phyloP scores from a whole-genome alignment of 495 filamentous ascomycete species.

The Lasiosphaeriaceae sp. region DNA sequence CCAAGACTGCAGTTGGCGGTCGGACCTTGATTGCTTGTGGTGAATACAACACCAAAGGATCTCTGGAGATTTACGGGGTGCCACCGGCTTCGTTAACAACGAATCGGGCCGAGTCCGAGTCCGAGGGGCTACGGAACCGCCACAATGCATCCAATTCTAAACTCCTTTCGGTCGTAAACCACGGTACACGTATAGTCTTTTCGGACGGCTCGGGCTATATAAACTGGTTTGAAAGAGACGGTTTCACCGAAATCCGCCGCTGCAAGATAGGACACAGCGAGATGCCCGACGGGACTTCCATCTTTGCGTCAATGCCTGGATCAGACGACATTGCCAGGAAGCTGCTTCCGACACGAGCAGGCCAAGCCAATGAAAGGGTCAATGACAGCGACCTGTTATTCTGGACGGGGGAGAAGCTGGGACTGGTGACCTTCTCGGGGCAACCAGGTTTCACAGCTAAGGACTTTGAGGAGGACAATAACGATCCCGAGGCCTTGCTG shows the following conservation, averaged over 20 bases:
- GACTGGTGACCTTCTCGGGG: slow-evolving; percentile 61
- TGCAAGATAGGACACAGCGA: slow-evolving; percentile 63
- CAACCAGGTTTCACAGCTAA: slow-evolving; percentile 41
- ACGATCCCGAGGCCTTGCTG: slow-evolving; percentile 35
- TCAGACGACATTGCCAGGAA: slow-evolving; percentile 67
- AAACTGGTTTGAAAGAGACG: slow-evolving; percentile 91
- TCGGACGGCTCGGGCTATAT: slow-evolving; percentile 80
- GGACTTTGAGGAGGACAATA: slow-evolving; percentile 45
- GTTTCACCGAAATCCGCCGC: slow-evolving; percentile 71
- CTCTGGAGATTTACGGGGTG: slow-evolving; percentile 80
- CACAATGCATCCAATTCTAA: slow-evolving; percentile 79
- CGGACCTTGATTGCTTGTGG: slow-evolving; percentile 76
- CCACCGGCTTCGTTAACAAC: slow-evolving; percentile 22
- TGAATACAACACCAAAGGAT: slow-evolving; percentile 93
- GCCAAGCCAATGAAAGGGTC: slow-evolving; percentile 21
- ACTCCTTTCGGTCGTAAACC: slow-evolving; percentile 76
- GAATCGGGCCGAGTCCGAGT: slow-evolving; percentile 9
- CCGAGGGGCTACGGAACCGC: slow-evolving; percentile 57
- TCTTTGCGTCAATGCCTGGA: slow-evolving; percentile 48
- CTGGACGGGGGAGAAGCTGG: slow-evolving; percentile 79
- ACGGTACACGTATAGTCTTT: slow-evolving; percentile 80
- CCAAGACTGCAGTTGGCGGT: slow-evolving; percentile 47
- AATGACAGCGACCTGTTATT: slow-evolving; percentile 65
- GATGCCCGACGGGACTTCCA: slow-evolving; percentile 29
- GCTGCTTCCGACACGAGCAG: slow-evolving; percentile 57